These are phyloP conservation scores for Chaetomium fimeti DNA, from an alignment of 495 filamentous ascomycete species.

Conservation along the genomic window DNA sequence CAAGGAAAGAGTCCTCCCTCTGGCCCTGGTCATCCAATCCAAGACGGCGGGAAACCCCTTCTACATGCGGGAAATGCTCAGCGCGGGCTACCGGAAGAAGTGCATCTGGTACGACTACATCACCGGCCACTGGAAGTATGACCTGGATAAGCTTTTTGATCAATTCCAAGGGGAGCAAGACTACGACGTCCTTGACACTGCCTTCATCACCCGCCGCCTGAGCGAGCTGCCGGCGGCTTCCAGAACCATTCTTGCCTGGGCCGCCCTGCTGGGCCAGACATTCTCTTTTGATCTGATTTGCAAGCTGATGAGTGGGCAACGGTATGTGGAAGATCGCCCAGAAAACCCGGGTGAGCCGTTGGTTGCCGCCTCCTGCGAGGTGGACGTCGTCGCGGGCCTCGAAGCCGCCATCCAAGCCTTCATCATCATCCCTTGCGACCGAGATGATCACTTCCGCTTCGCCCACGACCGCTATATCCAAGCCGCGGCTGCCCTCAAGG, in stretches of 20 bases:
- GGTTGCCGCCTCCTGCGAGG: conserved; percentile 7
- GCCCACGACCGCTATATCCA: conserved; percentile 80
- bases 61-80: conserved; percentile 88
- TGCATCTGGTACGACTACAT: conserved; percentile 89
- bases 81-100: conserved; percentile 76
- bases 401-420: conserved; percentile 74
- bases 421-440: conserved; percentile 69
- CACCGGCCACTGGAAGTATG: conserved; percentile 74
- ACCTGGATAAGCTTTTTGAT: conserved; percentile 76
- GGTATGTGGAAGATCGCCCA: conserved; percentile 48
- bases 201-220: conserved; percentile 73
- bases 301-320: conserved; percentile 68
- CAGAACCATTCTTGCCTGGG: conserved; percentile 82
- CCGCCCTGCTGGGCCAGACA: conserved; percentile 69
- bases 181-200: conserved; percentile 73
- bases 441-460: conserved; percentile 74
- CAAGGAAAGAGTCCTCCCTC: conserved; percentile 57
- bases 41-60: conserved; percentile 83
- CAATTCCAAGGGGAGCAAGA: conserved; percentile 75
- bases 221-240: conserved; percentile 70
- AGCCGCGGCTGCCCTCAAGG: conserved; percentile 66
- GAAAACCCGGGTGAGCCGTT: conserved; percentile 23
- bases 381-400: conserved; percentile 64
- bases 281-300: conserved; percentile 83
- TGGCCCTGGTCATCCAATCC: conserved; percentile 74